These are phyloP conservation scores for Coniochaeta sp. DNA, from an alignment of 2,329 filamentous ascomycete species.

Conservation along the genomic window DNA sequence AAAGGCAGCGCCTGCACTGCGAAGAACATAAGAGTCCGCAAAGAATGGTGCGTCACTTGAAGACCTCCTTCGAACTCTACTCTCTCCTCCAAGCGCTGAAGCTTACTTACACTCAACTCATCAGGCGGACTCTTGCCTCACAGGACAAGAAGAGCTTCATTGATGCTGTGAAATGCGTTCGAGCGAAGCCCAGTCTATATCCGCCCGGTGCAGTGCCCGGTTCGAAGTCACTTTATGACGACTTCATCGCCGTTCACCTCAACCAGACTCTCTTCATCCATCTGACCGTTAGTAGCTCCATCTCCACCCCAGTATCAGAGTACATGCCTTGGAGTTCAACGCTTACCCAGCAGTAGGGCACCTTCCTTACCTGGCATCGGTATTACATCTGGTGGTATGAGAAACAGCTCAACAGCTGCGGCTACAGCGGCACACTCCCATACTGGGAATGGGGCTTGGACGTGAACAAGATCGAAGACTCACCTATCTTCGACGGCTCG, in stretches of 20 bases:
- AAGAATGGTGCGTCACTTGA: not conserved
- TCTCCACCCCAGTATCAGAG: not conserved
- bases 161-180: constrained; percentile 19
- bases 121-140: not conserved
- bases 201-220: constrained; percentile 9
- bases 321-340: not conserved
- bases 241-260: constrained; percentile 12
- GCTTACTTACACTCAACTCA: not conserved
- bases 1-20: not conserved
- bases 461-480: constrained; percentile 24
- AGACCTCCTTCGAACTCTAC: not conserved
- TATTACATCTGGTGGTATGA: constrained; percentile 27
- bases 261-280: constrained; percentile 6
- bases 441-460: constrained; percentile 35
- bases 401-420: constrained; percentile 24
- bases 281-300: constrained; percentile 2
- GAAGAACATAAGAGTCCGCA: not conserved
- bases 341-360: constrained; percentile 4
- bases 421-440: constrained; percentile 14
- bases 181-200: constrained; percentile 13
- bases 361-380: constrained; percentile 29
- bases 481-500: constrained; percentile 37
- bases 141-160: constrained; percentile 6
- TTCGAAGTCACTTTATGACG: constrained; percentile 13
- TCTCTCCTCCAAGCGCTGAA: not conserved